Evolutionary conservation across 257 asterid species (phyloP).

Genomic region (Nicotiana obtusifolia): DNA sequence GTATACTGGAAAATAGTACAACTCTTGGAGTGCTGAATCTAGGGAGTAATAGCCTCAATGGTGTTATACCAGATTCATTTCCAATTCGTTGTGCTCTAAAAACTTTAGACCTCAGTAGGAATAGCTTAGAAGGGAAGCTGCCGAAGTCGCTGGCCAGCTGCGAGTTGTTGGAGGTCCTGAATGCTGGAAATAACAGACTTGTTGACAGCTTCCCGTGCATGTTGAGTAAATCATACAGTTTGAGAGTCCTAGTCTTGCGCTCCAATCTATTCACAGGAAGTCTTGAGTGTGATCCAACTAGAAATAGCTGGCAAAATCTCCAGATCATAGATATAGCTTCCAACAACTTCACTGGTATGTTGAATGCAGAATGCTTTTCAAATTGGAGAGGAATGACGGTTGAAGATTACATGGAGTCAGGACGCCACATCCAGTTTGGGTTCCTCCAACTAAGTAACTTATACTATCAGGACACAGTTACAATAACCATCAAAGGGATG

Average conservation of each 20-base stretch:
- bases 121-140: slow-evolving; percentile 29
- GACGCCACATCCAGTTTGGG: slow-evolving; percentile 13
- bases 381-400: slow-evolving; percentile 26
- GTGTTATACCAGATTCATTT: slow-evolving; percentile 35
- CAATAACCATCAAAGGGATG: slow-evolving; percentile 47
- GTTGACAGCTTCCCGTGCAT: slow-evolving; percentile 37
- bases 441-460: slow-evolving; percentile 12
- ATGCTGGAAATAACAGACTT: slow-evolving; percentile 33
- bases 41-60: slow-evolving; percentile 25
- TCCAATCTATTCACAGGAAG: slow-evolving; percentile 23
- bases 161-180: slow-evolving; percentile 30
- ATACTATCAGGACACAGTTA: slow-evolving; percentile 53
- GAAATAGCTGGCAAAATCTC: slow-evolving; percentile 19
- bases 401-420: background rate
- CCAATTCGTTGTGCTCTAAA: slow-evolving; percentile 14
- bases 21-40: slow-evolving; percentile 26
- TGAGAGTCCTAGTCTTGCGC: slow-evolving; percentile 19
- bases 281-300: slow-evolving; percentile 16
- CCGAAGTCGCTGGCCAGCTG: slow-evolving; percentile 39
- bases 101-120: slow-evolving; percentile 37
- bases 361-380: slow-evolving; percentile 7
- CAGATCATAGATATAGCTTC: slow-evolving; percentile 34
- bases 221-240: background rate
- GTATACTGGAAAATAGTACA: slow-evolving; percentile 14
- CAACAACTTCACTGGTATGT: slow-evolving; percentile 25